These are phyloP conservation scores for Leptodontidium sp. DNA, from an alignment of 2,329 filamentous ascomycete species.

Conservation along the genomic window DNA sequence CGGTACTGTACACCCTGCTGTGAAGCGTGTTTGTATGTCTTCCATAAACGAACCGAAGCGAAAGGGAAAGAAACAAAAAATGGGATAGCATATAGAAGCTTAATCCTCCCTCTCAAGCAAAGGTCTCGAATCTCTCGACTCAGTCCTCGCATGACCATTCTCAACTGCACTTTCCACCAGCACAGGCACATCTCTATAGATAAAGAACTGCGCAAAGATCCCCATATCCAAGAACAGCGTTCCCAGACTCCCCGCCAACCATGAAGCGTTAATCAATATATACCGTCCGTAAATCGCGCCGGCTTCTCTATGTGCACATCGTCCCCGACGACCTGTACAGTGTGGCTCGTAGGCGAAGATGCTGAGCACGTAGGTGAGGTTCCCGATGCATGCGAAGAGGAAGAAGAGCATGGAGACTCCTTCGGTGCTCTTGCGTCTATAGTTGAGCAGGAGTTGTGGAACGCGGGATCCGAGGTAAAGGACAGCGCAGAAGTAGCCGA, in stretches of 20 bases:
- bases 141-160: conserved; percentile 24
- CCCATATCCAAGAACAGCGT: conserved; percentile 84
- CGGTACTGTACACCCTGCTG: conserved; percentile 13
- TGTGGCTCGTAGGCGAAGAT: conserved; percentile 89
- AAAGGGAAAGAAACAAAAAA: too few species aligned
- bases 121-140: conserved; percentile 33
- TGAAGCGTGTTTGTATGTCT: not conserved
- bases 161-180: conserved; percentile 24
- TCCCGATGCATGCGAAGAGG: conserved; percentile 94
- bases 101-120: conserved; percentile 38
- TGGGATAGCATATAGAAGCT: too few species aligned
- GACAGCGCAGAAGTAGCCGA: conserved; percentile 89
- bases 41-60: not conserved
- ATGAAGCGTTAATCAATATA: conserved; percentile 88
- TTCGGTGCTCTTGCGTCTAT: conserved; percentile 89
- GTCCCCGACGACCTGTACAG: conserved; percentile 55
- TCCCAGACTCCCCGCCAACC: conserved; percentile 88
- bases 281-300: conserved; percentile 76
- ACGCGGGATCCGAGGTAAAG: conserved; percentile 90
- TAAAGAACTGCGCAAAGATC: conserved; percentile 91
- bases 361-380: conserved; percentile 89
- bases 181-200: conserved; percentile 64
- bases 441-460: conserved; percentile 92
- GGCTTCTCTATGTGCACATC: conserved; percentile 73
- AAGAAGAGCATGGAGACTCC: conserved; percentile 96